Evolutionary conservation across 805 yeast genomes (phyloP), one percentile per base, ranked within the genome.

Genomic region (Yarrowia sp.): DNA sequence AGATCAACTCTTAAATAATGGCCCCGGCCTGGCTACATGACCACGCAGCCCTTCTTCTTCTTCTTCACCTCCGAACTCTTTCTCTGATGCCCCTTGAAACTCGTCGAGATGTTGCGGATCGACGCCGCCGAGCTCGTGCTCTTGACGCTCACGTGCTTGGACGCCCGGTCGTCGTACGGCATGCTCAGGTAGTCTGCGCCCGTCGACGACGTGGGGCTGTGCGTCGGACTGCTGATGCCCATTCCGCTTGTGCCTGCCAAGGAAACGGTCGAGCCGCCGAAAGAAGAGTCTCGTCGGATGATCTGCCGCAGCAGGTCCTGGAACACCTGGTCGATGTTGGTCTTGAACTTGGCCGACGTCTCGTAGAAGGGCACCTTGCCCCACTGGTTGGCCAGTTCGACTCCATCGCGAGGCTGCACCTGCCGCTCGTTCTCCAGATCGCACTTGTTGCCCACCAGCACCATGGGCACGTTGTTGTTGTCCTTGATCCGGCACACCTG

Each of bases 331-430:
- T 90, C 96, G 29, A 93, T 96, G 70, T 90, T 90, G 66, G 90
- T 85, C 72, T 87, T 85, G 71, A 86, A 83, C 84, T 90, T 84
- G n/a, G 99, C 98, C 68, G 94, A 86, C 1, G 96, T 87, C 73
- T 92, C 97, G 73, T 90, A 90, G 69, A 92, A 93, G 22, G 97
- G 97, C 2, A 89, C 94, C 68, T 82, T 81, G 16, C 93, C 96
- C 96, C 97, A 89, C 63, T 83, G 82, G 65, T 87, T 87, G 27
- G 96, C 88, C 4, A 90, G 87, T 63, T 82, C 83, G 58, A 88
- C 85, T 42, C 97, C 98, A 66, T 88, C 90, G 63, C 86, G 91
- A 5, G 90, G 87, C 62, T 85, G 77, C 18, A 91, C 79, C n/a
- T 81, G 86, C 64, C 97, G 79, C 67, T 87, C 91, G 21, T 82